Conservation (phyloP, 768 basidiomycete species). For the Termitomyces sp. region DNA sequence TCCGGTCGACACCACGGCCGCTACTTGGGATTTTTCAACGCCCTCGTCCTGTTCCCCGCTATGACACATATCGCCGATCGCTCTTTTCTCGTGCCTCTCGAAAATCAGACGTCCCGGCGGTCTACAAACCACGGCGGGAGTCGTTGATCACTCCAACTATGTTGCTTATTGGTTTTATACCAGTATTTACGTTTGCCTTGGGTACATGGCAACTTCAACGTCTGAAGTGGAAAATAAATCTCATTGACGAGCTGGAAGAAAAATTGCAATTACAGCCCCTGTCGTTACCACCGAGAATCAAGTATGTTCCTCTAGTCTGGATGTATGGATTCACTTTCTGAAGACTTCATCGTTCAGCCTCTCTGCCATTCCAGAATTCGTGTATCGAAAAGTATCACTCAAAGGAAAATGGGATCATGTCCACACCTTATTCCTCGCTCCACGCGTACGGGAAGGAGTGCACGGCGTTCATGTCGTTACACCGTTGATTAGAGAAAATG, state of each 20-base stretch:
- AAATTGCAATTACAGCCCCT: conserved; percentile 81
- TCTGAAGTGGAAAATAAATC: conserved; percentile 88
- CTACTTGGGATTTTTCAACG: neutral
- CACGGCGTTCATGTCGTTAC: conserved; percentile 87
- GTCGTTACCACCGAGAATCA: conserved; percentile 74
- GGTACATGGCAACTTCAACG: conserved; percentile 94
- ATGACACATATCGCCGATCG: conserved; percentile 2
- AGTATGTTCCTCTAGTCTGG: conserved; percentile 45
- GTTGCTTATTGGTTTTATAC: conserved; percentile 76
- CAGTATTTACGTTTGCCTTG: conserved; percentile 83
- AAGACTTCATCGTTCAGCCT: conserved; percentile 32
- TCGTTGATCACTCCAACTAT: conserved; percentile 67
- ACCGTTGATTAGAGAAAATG: conserved; percentile 75
- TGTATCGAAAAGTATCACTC: conserved; percentile 79
- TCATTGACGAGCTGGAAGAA: conserved; percentile 92
- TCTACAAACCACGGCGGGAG: conserved; percentile 54
- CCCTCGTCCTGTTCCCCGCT: neutral
- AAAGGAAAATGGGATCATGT: conserved; percentile 76
- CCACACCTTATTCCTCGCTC: conserved; percentile 76
- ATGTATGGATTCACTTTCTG: conserved; percentile 11
- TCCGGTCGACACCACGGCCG: conserved; percentile 9
- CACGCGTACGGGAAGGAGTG: conserved; percentile 83
- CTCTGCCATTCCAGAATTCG: conserved; percentile 79
- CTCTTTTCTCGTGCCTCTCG: conserved; percentile 5
- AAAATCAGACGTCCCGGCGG: conserved; percentile 32